phyloP scores from a whole-genome alignment of 257 asterid genomes.

The Capsicum chinense region DNA sequence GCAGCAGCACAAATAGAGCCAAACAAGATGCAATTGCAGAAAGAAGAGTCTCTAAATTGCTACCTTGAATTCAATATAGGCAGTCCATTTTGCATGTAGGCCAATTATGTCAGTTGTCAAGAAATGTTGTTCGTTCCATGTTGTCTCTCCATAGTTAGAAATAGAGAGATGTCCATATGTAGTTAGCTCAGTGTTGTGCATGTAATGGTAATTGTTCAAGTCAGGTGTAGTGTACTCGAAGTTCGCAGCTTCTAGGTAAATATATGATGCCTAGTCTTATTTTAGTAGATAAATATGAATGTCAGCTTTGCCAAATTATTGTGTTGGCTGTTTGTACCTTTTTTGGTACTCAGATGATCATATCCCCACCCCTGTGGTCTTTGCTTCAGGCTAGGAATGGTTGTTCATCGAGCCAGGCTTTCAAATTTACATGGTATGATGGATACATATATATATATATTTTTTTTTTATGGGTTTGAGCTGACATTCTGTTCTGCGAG shows the following conservation, averaged over 20 bases:
- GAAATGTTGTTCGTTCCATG: slow-evolving; percentile 17
- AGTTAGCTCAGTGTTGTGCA: slow-evolving; percentile 26
- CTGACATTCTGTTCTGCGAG: background rate
- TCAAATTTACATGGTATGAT: background rate
- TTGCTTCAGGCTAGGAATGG: too few relatives aligned
- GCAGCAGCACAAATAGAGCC: slow-evolving; percentile 42
- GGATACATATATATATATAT: background rate
- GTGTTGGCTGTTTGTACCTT: slow-evolving; percentile 9
- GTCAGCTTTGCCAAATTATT: background rate
- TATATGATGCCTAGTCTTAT: slow-evolving; percentile 23
- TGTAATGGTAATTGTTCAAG: background rate
- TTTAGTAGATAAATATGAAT: slow-evolving; percentile 19
- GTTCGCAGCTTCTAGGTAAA: slow-evolving; percentile 26
- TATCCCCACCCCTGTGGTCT: background rate
- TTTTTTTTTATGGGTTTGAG: background rate
- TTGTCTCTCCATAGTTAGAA: background rate
- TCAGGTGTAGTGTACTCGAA: slow-evolving; percentile 24
- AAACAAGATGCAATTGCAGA: slow-evolving; percentile 39
- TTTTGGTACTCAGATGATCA: background rate
- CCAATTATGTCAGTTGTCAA: slow-evolving; percentile 12
- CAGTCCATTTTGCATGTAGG: slow-evolving; percentile 8
- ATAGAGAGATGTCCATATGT: slow-evolving; percentile 18
- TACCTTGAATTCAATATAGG: background rate
- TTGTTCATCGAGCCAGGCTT: background rate
- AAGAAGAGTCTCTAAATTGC: slow-evolving; percentile 27